phyloP scores from a whole-genome alignment of 148 eudicot genomes.

The Vaccinium corymbosum region DNA sequence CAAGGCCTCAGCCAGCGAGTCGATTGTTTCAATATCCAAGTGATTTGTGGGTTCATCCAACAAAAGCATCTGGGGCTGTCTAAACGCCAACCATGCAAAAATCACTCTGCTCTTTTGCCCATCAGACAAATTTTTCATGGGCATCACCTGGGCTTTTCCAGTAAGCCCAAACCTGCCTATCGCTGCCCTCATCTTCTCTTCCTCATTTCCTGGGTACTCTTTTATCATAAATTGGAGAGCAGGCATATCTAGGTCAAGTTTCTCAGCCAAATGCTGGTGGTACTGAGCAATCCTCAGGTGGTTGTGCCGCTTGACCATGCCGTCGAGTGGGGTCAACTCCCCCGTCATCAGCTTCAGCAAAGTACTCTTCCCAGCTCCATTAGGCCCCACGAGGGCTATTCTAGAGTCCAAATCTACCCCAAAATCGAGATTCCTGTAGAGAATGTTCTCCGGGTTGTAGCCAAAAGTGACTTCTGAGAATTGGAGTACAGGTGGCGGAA shows the following conservation, averaged over 20 bases:
- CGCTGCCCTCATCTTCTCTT: constrained; percentile 80
- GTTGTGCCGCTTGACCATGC: constrained; percentile 83
- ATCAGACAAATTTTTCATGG: constrained; percentile 83
- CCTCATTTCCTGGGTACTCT: constrained; percentile 84
- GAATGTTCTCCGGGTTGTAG: constrained; percentile 69
- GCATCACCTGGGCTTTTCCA: constrained; percentile 87
- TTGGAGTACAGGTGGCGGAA: constrained; percentile 90
- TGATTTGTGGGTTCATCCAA: constrained; percentile 92
- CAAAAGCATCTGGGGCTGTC: constrained; percentile 80
- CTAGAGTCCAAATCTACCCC: constrained; percentile 89
- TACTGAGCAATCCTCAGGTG: constrained; percentile 84
- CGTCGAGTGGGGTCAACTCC: constrained; percentile 69
- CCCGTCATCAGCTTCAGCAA: constrained; percentile 95
- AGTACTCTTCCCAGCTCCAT: constrained; percentile 92
- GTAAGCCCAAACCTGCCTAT: constrained; percentile 78
- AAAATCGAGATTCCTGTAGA: constrained; percentile 71
- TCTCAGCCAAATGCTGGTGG: constrained; percentile 89
- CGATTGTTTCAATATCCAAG: constrained; percentile 86
- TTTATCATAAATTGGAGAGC: constrained; percentile 69
- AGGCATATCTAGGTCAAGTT: constrained; percentile 74
- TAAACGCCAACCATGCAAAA: constrained; percentile 82
- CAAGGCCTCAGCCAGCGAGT: constrained; percentile 83
- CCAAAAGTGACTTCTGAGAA: constrained; percentile 85
- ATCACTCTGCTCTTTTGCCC: constrained; percentile 77
- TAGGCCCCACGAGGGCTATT: constrained; percentile 87